Evolutionary conservation across 306 rosid species (phyloP), one percentile per base, ranked within the genome.

Genomic region (Castanopsis chinensis): DNA sequence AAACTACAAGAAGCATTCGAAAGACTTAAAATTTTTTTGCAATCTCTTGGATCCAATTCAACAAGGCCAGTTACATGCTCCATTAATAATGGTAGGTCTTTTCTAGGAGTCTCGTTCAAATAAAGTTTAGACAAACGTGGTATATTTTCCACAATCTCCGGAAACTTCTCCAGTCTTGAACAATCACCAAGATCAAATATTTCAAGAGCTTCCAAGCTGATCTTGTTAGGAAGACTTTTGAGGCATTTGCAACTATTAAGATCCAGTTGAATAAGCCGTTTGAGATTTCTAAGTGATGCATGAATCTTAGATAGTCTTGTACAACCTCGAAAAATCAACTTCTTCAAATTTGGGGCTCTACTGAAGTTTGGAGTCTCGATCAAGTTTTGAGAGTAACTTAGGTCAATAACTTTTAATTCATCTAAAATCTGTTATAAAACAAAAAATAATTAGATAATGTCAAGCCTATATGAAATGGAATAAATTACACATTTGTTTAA

Each of bases 231-330:
- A 79, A 73, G 33, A 0, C 43, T 52, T 53, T 65, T 53, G 33
- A 79, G 83, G 52, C 35, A 65, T 43, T 79, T 54, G 45, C 45
- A 41, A 41, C 11, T 11, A 41, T 41, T 41, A 0, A 41, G 1
- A 41, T 41, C 12, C 0, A 79, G 5, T 19, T 51, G 6, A 53
- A 21, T 63, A 73, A 80, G 84, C 53, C 43, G 20, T 18, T 55
- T 69, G 45, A 80, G 79, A 37, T 37, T 25, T 35, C 79, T 76
- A 23, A 75, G 41, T n/a, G 84, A 80, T 25, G 57, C 71, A 28
- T 74, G 79, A 63, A 74, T 35, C 54, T 68, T 23, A 20, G 19
- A 6, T n/a, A 68, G 33, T 14, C 69, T 65, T 23, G 45, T 64
- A 57, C 83, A 80, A 9, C 74, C 30, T 37, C 43, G 52, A n/a